Evolutionary conservation across 192 early-diverging fungal genomes (phyloP).

Genomic region (Mortierella hygrophila): DNA sequence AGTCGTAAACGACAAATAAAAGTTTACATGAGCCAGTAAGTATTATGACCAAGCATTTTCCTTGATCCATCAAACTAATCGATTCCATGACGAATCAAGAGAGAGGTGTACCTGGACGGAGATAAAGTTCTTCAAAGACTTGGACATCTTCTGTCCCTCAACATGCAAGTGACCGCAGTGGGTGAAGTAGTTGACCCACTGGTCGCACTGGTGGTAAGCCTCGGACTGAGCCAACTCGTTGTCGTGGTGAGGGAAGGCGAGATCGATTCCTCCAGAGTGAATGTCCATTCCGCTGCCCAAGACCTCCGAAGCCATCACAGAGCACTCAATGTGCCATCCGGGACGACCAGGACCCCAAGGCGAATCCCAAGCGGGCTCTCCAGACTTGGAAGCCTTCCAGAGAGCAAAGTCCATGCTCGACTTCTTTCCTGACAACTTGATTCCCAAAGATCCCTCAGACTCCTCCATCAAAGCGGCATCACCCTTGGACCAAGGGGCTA

Average conservation of each 20-base stretch:
- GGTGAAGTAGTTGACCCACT: constrained; percentile 99
- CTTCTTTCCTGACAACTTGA: constrained; percentile 75
- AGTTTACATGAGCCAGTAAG: not conserved
- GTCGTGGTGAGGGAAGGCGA: constrained; percentile 99
- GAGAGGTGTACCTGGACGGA: constrained; percentile 74
- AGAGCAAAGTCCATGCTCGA: constrained; percentile 91
- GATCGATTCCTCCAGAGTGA: constrained; percentile 95
- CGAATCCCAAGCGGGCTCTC: constrained; percentile 94
- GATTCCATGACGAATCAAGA: not conserved
- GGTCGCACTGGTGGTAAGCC: constrained; percentile 87
- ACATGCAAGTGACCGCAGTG: constrained; percentile 97
- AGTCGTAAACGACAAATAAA: not conserved
- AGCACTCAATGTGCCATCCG: constrained; percentile 99
- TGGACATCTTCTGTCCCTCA: constrained; percentile 98
- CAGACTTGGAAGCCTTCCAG: constrained; percentile 95
- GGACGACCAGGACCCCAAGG: constrained; percentile 96
- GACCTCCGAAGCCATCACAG: constrained; percentile 95
- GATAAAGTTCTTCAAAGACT: constrained; percentile 98
- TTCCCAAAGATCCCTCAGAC: constrained; percentile 90
- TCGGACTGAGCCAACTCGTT: constrained; percentile 98
- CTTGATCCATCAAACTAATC: not conserved
- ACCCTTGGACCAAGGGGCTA: constrained; percentile 90
- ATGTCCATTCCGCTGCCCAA: constrained; percentile 92
- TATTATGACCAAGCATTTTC: not conserved
- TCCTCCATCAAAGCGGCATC: constrained; percentile 87